These are phyloP conservation scores for Beauveria brongniartii DNA, from an alignment of 2,329 filamentous ascomycete species.

Conservation along the genomic window DNA sequence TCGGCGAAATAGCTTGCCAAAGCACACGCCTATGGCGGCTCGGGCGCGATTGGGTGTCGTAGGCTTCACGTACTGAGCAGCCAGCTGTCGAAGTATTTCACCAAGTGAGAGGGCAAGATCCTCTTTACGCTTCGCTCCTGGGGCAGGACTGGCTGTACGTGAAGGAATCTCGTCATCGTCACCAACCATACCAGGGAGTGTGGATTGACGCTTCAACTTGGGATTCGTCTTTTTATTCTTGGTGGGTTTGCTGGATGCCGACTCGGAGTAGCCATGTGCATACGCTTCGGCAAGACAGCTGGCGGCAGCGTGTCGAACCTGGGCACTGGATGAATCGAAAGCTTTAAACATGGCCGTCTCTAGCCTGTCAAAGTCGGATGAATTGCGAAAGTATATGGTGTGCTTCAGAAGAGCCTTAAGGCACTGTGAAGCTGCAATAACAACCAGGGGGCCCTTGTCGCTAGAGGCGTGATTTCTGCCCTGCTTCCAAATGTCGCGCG, in stretches of 20 bases:
- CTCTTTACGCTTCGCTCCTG: slow-evolving; percentile 59
- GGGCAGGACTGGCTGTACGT: slow-evolving; percentile 66
- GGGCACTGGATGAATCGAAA: slow-evolving; percentile 66
- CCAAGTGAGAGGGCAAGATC: slow-evolving; percentile 65
- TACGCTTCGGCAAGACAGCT: slow-evolving; percentile 78
- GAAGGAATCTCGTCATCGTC: slow-evolving; percentile 66
- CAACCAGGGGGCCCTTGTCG: slow-evolving; percentile 78
- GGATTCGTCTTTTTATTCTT: slow-evolving; percentile 66
- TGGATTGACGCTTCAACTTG: slow-evolving; percentile 50
- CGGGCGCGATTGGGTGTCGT: slow-evolving; percentile 74
- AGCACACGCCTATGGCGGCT: slow-evolving; percentile 79
- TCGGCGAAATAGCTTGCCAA: slow-evolving; percentile 69
- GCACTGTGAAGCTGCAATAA: slow-evolving; percentile 71
- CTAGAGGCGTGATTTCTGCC: slow-evolving; percentile 64
- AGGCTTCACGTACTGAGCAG: slow-evolving; percentile 68
- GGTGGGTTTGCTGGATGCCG: slow-evolving; percentile 38
- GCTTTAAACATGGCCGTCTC: slow-evolving; percentile 78
- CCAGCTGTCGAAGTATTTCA: slow-evolving; percentile 73
- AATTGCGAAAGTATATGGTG: slow-evolving; percentile 79
- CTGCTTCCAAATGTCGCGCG: slow-evolving; percentile 92
- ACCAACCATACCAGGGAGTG: slow-evolving; percentile 47
- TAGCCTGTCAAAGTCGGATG: slow-evolving; percentile 82
- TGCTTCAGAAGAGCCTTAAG: slow-evolving; percentile 63
- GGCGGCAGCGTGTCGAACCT: slow-evolving; percentile 77
- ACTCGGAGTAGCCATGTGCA: slow-evolving; percentile 61